These are phyloP conservation scores for Fraxinus velutina DNA, from an alignment of 305 asterid species.

Conservation along the genomic window DNA sequence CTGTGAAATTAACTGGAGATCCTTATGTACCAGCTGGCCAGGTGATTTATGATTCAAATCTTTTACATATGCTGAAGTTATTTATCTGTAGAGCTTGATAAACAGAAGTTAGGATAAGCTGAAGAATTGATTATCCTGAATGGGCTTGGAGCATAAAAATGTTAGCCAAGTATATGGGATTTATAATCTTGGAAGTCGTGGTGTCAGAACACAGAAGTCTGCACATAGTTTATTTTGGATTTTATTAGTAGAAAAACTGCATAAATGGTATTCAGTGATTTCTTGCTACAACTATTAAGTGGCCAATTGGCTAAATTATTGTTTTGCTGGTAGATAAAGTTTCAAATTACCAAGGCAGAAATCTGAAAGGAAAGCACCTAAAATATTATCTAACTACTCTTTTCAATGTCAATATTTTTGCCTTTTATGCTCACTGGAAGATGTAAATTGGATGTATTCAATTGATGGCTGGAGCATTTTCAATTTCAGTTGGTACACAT, in stretches of 20 bases:
- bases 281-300: neutral
- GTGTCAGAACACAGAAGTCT: neutral
- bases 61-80: conserved; percentile 2
- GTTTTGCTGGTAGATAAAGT: neutral
- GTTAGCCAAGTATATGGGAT: conserved; percentile 11
- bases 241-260: neutral
- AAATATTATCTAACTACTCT: neutral
- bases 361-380: neutral
- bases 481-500: neutral
- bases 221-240: neutral
- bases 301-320: neutral
- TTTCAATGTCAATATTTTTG: neutral
- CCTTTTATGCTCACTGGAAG: neutral
- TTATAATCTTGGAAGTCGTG: neutral
- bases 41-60: conserved; percentile 40
- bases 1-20: conserved; percentile 84
- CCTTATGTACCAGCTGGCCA: conserved; percentile 96
- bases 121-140: neutral
- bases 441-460: neutral
- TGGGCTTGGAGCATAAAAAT: conserved; percentile 19
- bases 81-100: neutral
- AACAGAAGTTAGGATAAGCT: neutral
- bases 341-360: neutral
- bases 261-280: neutral
- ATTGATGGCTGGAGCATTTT: neutral